phyloP scores from a whole-genome alignment of 129 eudicot genomes.

The Flaveria sonorensis region DNA sequence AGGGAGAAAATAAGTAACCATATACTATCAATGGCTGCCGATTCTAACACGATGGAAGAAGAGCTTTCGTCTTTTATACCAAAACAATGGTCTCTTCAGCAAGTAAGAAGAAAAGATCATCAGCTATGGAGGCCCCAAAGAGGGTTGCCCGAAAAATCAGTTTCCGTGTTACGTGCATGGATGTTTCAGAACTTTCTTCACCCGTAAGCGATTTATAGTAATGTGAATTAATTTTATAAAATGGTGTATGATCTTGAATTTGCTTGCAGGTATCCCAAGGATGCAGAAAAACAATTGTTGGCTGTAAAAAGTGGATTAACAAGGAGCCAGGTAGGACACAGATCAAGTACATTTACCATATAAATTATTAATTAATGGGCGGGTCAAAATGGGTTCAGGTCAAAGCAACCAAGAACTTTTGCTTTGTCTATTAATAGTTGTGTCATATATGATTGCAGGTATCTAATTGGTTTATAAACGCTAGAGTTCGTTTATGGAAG shows the following conservation, averaged over 20 bases:
- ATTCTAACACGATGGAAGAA: slow-evolving; percentile 44
- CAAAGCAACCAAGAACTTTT: background rate
- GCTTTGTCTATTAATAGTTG: background rate
- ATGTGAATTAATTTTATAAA: background rate
- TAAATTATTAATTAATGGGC: background rate
- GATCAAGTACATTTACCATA: background rate
- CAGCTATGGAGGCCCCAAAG: slow-evolving; percentile 95
- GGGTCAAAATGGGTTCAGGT: background rate
- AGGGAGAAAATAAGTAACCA: slow-evolving; percentile 80
- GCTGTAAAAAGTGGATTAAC: slow-evolving; percentile 92
- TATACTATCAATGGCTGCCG: slow-evolving; percentile 65
- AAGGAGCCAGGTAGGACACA: slow-evolving; percentile 74
- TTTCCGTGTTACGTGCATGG: slow-evolving; percentile 91
- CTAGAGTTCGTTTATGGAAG: slow-evolving; percentile 90
- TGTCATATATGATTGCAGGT: slow-evolving; percentile 43
- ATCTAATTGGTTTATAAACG: slow-evolving; percentile 91
- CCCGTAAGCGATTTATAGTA: slow-evolving; percentile 56
- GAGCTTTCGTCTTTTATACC: slow-evolving; percentile 60
- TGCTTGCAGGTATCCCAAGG: slow-evolving; percentile 82
- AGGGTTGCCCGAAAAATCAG: slow-evolving; percentile 95
- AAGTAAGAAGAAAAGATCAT: slow-evolving; percentile 75
- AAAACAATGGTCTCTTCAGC: slow-evolving; percentile 95
- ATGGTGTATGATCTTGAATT: background rate
- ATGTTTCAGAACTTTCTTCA: slow-evolving; percentile 99
- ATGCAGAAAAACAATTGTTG: slow-evolving; percentile 94